Base-by-base conservation (phyloP, 495 filamentous ascomycete genomes). In the Hyaloscypha finlandica region DNA sequence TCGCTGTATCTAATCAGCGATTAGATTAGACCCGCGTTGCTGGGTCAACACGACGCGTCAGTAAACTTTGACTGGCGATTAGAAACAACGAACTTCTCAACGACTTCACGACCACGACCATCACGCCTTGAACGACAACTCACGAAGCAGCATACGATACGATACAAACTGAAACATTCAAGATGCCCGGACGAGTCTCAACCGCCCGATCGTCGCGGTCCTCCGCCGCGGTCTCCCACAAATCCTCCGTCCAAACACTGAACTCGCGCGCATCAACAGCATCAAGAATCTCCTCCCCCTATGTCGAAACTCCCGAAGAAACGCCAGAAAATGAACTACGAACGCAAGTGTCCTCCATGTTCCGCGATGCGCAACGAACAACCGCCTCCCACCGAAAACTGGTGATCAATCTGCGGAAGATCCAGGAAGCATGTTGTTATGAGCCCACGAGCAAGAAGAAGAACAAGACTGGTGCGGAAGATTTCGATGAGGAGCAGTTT, bases 371-470 rank as follows among this genome's bases (percentile, higher is more conserved):
- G 29, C 96, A 98, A 75, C 86, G 88, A 68, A 92, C 90, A 14
- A 94, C 91, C 0, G 92, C 93, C 0, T 90, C 90, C 1, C 96
- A 98, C 74, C 83, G 95, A 32, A 99, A 98, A 74, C 85, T 97
- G 0, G 89, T 89, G 22, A 89, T 97, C 60, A 93, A 88, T 30
- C 81, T 96, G 58, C 86, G 95, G 63, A 97, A 94, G 71, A 80
- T 94, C 22, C 93, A 97, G 70, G 95, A 98, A 74, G 81, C 87
- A 52, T 97, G 92, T 82, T 92, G 91, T 76, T 92, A 90, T 68
- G 92, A 94, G 68, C 85, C 86, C 0, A 81, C 82, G 8, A 81
- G 79, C 62, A 81, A 83, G 63, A 76, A 77, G 22, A 77, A 74
- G 8, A 83, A 82, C 55, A 80, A 83, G 71, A 74, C 79, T 2